Base-by-base conservation (phyloP, 192 early-diverging fungal species). In the Coemansia sp. region DNA sequence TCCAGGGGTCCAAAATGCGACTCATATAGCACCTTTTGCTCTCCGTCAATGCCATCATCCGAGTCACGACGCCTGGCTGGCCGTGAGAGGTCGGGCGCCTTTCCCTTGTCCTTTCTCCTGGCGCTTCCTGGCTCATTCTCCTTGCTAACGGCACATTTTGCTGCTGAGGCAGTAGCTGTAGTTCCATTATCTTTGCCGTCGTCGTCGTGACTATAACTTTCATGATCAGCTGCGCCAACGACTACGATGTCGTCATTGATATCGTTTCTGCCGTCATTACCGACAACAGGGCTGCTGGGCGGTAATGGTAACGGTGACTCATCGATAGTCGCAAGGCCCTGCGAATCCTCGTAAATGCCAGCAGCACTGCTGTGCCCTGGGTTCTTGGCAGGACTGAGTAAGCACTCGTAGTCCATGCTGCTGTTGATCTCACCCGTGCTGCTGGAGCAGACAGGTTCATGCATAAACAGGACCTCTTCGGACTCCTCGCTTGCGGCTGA, bases 1-100 rank as follows among this genome's bases (percentile, higher is more conserved):
- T 71, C 72, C 38, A 75, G 62, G 28, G 78, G 78, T 17, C 73
- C 72, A 63, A 81, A 74, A 50, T 75, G 68, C 22, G 68, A 72
- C 54, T 74, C 72, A 41, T 59, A 47, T 40, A 81, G 54, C 13
- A 81, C 55, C 38, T 63, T 48, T 4, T 58, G 33, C 37, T 64
- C 53, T 19, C 30, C 22, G 29, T 31, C 30, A 19, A 13, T 13
- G 13, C 22, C 53, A 0, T 30, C 42, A 17, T n/a, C 55, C 11
- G 2, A 11, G 8, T 54, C 52, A 5, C 22, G 28, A 40, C 27
- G n/a, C 2, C 36, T 41, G 15, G 37, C n/a, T 22, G 55, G 33
- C 33, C 33, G 20, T 17, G 61, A 54, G 45, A 42, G 45, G 40
- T 75, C 65, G 34, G 48, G 61, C 17, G 58, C 68, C 40, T 72